Percentiles rank a stretch among this genome's conserved stretches.
Conservation (phyloP, 148 eudicot genomes). For the Fagopyrum tataricum region DNA sequence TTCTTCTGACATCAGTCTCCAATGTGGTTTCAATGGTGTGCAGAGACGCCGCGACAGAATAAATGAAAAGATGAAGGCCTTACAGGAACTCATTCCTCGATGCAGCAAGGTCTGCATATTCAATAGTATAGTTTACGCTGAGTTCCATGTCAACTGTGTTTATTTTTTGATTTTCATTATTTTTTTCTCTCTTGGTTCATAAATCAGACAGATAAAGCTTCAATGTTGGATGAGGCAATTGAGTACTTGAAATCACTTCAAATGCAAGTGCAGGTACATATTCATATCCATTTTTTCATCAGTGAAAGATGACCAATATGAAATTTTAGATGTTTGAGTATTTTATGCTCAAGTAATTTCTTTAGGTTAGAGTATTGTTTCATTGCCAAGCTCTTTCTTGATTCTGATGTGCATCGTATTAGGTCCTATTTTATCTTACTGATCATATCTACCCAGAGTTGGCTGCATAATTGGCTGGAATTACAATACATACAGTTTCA, state of each 20-base stretch:
- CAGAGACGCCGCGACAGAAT: constrained; percentile 87
- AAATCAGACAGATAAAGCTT: constrained; percentile 55
- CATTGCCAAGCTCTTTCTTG: too few species aligned
- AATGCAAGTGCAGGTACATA: constrained; percentile 70
- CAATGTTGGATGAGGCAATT: constrained; percentile 89
- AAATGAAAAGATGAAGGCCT: constrained; percentile 77
- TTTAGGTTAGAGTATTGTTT: too few species aligned
- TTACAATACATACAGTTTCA: too few species aligned
- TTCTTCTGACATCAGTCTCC: neutral
- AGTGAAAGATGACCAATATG: too few species aligned
- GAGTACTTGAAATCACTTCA: constrained; percentile 74
- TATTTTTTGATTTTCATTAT: neutral
- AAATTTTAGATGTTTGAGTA: too few species aligned
- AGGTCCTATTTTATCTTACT: too few species aligned
- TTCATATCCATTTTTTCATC: neutral
- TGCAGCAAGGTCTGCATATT: constrained; percentile 61
- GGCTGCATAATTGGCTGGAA: too few species aligned
- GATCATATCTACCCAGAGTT: too few species aligned
- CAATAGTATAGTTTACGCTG: neutral
- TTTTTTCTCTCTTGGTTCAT: neutral
- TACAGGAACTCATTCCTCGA: constrained; percentile 85
- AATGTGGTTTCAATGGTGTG: constrained; percentile 13
- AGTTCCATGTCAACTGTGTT: neutral
- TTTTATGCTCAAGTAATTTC: too few species aligned
- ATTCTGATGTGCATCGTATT: too few species aligned